These are phyloP conservation scores for Agrocybe chaxingu DNA, from an alignment of 768 basidiomycete species.

Conservation along the genomic window DNA sequence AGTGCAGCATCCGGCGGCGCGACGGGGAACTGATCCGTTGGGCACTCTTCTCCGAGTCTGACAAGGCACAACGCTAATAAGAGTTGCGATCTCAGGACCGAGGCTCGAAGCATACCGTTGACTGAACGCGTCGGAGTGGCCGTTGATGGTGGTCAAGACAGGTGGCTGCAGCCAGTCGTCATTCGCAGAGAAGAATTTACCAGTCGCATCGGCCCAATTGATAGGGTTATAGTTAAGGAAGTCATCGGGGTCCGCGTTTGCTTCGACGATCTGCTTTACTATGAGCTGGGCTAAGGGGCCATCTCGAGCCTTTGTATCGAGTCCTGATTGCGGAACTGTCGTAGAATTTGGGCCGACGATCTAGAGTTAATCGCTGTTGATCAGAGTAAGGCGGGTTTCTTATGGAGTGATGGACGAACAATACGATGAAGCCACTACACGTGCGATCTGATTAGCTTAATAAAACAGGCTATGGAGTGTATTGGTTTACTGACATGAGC, in stretches of 20 bases:
- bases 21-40: conserved; percentile 18
- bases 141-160: conserved; percentile 44
- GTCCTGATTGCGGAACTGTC: conserved; percentile 53
- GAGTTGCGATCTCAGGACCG: background rate
- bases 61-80: background rate
- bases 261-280: conserved; percentile 36
- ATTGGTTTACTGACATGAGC: conserved; percentile 43
- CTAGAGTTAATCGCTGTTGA: conserved; percentile 19
- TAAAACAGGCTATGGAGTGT: background rate
- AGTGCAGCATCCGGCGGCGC: conserved; percentile 41
- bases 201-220: conserved; percentile 44
- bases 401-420: conserved; percentile 22
- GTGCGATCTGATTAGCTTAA: background rate
- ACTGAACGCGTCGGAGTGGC: conserved; percentile 48
- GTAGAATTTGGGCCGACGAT: conserved; percentile 51
- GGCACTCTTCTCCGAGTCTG: conserved; percentile 46
- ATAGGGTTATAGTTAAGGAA: conserved; percentile 46
- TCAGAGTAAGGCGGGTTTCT: background rate
- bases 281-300: conserved; percentile 51
- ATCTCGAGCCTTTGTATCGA: conserved; percentile 49
- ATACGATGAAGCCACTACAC: conserved; percentile 44
- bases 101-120: conserved; percentile 30
- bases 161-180: conserved; percentile 49
- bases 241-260: conserved; percentile 40
- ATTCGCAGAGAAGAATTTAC: conserved; percentile 35